A percentile compares a stretch with the other conserved stretches of the same genome.
phyloP scores from a whole-genome alignment of 257 asterid genomes.

The Solanum lycopersicoides region DNA sequence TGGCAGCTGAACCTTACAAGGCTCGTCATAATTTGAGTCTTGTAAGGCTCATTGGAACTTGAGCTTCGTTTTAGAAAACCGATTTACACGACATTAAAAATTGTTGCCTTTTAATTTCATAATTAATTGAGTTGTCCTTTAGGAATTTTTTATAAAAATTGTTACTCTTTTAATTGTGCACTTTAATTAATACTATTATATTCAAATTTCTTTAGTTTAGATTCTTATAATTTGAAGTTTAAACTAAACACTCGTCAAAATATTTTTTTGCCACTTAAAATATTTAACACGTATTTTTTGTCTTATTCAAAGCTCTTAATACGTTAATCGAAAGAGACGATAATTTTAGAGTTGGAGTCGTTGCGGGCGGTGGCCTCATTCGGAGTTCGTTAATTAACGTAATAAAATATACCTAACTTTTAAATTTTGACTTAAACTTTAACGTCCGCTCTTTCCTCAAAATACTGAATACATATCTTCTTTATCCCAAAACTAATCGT shows the following conservation, averaged over 20 bases:
- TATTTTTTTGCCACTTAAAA: not conserved
- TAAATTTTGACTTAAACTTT: not conserved
- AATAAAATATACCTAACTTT: not conserved
- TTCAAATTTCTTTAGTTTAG: not conserved
- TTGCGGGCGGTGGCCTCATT: not conserved
- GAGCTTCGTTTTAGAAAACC: too few relatives aligned
- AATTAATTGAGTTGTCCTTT: too few relatives aligned
- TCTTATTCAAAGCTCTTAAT: not conserved
- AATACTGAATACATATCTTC: not conserved
- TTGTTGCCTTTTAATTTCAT: too few relatives aligned
- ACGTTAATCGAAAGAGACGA: not conserved
- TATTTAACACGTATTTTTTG: not conserved
- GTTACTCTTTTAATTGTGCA: too few relatives aligned
- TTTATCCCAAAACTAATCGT: not conserved
- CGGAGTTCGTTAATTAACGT: not conserved
- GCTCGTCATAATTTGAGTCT: too few relatives aligned
- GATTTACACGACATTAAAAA: too few relatives aligned
- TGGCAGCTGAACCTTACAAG: too few relatives aligned
- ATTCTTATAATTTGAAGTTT: not conserved
- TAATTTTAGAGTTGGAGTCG: not conserved
- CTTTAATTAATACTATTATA: not conserved
- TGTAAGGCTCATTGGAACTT: too few relatives aligned
- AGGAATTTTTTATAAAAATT: too few relatives aligned
- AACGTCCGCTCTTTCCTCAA: accelerated
- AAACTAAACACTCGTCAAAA: not conserved